phyloP scores from a whole-genome alignment of 2,329 filamentous ascomycete species.

The Cytospora mali region DNA sequence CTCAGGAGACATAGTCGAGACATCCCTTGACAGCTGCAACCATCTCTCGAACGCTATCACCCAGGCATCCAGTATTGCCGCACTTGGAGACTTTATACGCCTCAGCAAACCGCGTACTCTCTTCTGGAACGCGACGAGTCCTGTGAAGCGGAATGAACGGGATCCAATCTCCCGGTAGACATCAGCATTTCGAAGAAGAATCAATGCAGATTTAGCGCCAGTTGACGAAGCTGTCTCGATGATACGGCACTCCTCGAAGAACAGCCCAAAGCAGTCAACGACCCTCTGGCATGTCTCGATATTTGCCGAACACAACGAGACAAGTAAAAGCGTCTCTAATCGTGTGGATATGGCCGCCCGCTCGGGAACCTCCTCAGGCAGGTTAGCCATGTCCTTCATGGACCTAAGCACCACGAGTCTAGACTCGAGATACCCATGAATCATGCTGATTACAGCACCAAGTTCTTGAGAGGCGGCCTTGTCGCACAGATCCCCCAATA shows the following conservation, averaged over 20 bases:
- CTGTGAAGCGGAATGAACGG: conserved; percentile 66
- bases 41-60: conserved; percentile 67
- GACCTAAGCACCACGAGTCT: conserved; percentile 52
- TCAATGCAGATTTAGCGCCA: conserved; percentile 50
- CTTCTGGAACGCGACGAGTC: conserved; percentile 71
- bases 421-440: conserved; percentile 60
- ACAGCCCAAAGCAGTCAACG: conserved; percentile 62
- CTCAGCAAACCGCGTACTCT: conserved; percentile 61
- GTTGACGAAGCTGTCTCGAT: conserved; percentile 53
- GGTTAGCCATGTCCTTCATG: conserved; percentile 55
- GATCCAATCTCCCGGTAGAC: conserved; percentile 65
- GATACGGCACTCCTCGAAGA: conserved; percentile 63
- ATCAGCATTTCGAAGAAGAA: conserved; percentile 62
- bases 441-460: conserved; percentile 47
- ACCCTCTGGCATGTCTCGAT: conserved; percentile 67
- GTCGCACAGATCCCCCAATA: conserved; percentile 54
- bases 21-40: conserved; percentile 65
- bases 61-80: conserved; percentile 70
- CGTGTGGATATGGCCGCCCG: conserved; percentile 55
- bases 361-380: conserved; percentile 58
- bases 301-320: conserved; percentile 66
- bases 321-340: conserved; percentile 64
- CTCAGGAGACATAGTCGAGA: conserved; percentile 56
- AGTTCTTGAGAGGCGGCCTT: conserved; percentile 47
- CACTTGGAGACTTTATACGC: conserved; percentile 62